Conservation (phyloP, 164 flowering plant species). For the Vitis riparia region DNA sequence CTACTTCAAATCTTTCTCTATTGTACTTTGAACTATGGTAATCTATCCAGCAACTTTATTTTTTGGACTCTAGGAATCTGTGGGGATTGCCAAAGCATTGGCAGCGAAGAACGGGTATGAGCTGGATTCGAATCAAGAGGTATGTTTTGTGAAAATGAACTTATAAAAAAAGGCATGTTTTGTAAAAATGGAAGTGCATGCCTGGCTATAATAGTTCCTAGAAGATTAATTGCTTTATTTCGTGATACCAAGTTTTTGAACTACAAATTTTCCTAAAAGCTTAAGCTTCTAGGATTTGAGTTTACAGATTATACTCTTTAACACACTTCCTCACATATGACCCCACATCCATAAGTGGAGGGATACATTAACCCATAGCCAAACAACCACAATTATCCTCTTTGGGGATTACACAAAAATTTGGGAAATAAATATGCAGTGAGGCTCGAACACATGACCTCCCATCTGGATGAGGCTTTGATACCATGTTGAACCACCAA, state of each 20-base stretch:
- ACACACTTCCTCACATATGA: too few species aligned
- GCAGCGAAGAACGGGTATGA: slow-evolving; percentile 99
- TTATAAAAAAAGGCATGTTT: background rate
- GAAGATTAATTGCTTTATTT: background rate
- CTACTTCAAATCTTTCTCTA: background rate
- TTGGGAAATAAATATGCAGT: too few species aligned
- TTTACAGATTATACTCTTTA: too few species aligned
- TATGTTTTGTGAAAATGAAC: slow-evolving; percentile 17
- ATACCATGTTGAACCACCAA: too few species aligned
- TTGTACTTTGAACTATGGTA: slow-evolving; percentile 9
- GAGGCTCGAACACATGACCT: too few species aligned
- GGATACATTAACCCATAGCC: too few species aligned
- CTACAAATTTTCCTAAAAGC: too few species aligned
- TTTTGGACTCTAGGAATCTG: slow-evolving; percentile 74
- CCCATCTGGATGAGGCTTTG: too few species aligned
- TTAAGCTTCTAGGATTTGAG: too few species aligned
- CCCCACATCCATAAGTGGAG: too few species aligned
- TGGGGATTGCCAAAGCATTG: slow-evolving; percentile 98
- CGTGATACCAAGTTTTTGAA: background rate
- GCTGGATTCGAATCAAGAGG: slow-evolving; percentile 97
- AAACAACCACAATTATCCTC: too few species aligned
- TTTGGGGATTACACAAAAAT: too few species aligned
- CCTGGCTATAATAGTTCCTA: background rate
- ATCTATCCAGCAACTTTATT: background rate
- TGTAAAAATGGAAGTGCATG: background rate